Evolutionary conservation across 306 rosid species (phyloP), one percentile per base, ranked within the genome.

Genomic region (Pterocarpus santalinus): DNA sequence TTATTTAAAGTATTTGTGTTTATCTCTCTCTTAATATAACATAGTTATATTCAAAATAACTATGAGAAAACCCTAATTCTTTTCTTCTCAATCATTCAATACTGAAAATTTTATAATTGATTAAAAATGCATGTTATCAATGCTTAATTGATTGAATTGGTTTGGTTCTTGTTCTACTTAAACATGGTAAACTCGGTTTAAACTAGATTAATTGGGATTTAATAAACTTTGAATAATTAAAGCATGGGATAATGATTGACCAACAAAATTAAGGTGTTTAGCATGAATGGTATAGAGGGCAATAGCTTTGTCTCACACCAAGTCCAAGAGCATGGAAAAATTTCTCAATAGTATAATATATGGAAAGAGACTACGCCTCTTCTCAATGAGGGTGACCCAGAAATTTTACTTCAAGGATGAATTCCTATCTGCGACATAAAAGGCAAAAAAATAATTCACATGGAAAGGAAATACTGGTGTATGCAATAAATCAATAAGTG

Each of bases 401-500:
- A 68, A 41, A 62, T 72, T 85, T 67, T 73, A 58, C 44, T 64
- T 66, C 44, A 64, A 49, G 35, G 11, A 41, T 35, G 73, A 83
- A 55, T 35, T 57, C 51, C 63, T 39, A 56, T 3, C 22, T 33
- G 51, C 35, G 14, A 41, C 82, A 75, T 34, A 78, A 61, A 77
- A 57, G 81, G 78, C 13, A 75, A 82, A 83, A 11, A 46, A 46
- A 80, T 72, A 67, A 83, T 76, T 57, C 63, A 68, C 7, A 60
- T n/a, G 44, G 30, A 65, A 56, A 38, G 28, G 51, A 74, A 73
- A 41, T n/a, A n/a, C 38, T 49, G n/a, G 53, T 57, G 60, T 53
- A 30, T 68, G 69, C 60, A 65, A 74, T 69, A 22, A 65, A 82
- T 69, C 77, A 85, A 79, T 72, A 36, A 35, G 88, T 80, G 91